Conservation (phyloP, 495 filamentous ascomycete genomes). For the Penicillium bialowiezense region DNA sequence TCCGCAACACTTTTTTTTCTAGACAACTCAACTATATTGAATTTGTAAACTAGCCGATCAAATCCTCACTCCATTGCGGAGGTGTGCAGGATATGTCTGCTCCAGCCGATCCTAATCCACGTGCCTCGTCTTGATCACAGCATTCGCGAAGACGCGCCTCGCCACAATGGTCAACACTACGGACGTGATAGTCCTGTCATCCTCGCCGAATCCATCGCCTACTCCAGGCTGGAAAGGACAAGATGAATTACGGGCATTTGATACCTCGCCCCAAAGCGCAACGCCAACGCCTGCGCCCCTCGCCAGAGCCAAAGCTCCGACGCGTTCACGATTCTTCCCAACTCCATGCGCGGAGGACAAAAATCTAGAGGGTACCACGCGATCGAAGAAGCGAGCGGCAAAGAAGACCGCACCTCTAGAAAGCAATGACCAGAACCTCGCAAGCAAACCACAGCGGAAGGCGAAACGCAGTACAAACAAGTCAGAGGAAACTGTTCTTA, state of each 20-base stretch:
- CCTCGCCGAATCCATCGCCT: slow-evolving; percentile 33
- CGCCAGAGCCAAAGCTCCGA: slow-evolving; percentile 25
- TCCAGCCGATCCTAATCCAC: neutral
- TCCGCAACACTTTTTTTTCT: slow-evolving; percentile 1
- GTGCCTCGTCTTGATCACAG: slow-evolving; percentile 4
- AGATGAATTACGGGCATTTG: slow-evolving; percentile 11
- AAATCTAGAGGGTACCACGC: neutral
- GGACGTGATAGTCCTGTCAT: slow-evolving; percentile 40
- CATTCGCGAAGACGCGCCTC: slow-evolving; percentile 5
- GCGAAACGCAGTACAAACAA: slow-evolving; percentile 15
- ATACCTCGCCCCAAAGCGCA: slow-evolving; percentile 14
- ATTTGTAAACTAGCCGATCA: too few relatives aligned
- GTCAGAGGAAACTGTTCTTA: neutral
- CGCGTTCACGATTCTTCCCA: slow-evolving; percentile 32
- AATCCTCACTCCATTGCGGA: too few relatives aligned
- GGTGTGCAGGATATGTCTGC: neutral
- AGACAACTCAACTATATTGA: too few relatives aligned
- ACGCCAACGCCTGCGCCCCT: slow-evolving; percentile 35
- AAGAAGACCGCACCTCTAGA: slow-evolving; percentile 8
- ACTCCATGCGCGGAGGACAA: slow-evolving; percentile 5
- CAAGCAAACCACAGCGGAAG: slow-evolving; percentile 17
- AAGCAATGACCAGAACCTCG: neutral
- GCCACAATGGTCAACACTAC: slow-evolving; percentile 30
- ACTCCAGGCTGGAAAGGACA: slow-evolving; percentile 14
- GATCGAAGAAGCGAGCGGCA: slow-evolving; percentile 3